Base-by-base conservation (phyloP, 2,329 filamentous ascomycete genomes). In the Hortaea werneckii region DNA sequence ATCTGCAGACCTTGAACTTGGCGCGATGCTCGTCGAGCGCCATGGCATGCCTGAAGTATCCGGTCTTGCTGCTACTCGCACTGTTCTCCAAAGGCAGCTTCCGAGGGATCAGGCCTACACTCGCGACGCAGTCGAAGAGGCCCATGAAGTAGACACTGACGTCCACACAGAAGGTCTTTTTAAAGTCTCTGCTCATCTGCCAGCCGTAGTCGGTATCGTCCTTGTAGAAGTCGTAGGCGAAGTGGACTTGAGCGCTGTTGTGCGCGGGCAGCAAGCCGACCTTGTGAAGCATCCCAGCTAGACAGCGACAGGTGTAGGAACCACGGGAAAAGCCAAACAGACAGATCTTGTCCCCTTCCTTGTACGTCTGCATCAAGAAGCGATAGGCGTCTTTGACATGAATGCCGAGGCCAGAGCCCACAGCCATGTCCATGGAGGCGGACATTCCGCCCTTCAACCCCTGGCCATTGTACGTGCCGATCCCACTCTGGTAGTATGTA, bases 311-410 rank as follows among this genome's bases (percentile, higher is more conserved):
- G 1, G 72, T 75, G 43, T 76, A 76, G 5, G 71, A 67, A 9
- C 70, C 72, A 47, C 71, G 59, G 0, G 69, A 73, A 56, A 74
- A 74, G 4, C 71, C 71, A 26, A 74, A 67, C n/a, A 74, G 63
- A 51, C 66, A 74, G 26, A 74, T 72, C 39, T 68, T 67, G 48
- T 74, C 49, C 11, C 67, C 69, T 29, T 70, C 67, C 0, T 56
- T 57, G 45, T 73, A 74, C 44, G 70, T 73, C 30, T 71, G 58
- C 71, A 74, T 74, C 6, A 74, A 50, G 40, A 74, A 74, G 51
- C 65, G 48, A 48, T 68, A 68, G 1, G 65, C 66, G 48, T 67
- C 66, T 45, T 61, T 59, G 40, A 69, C 58, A 44, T 69, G 67
- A n/a, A 66, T 59, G 37, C 68, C 69, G 7, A 72, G 60, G 2